Base-by-base conservation (phyloP, 805 yeast species). In the Saturnispora ahearnii region DNA sequence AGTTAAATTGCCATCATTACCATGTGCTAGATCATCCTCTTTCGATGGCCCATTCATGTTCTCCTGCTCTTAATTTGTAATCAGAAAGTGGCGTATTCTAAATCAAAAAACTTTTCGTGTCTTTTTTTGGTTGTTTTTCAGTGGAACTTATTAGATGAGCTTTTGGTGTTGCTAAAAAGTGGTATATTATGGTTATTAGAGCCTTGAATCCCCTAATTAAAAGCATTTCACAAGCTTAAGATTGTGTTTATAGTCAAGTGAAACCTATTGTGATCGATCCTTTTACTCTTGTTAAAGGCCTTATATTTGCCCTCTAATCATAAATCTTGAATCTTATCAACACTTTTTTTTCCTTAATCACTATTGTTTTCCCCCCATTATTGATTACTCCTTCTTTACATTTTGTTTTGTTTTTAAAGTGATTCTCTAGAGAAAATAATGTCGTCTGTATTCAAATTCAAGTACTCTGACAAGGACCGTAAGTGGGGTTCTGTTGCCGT, bases 31-130 rank as follows among this genome's bases (percentile, higher is more conserved):
- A 8, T 26, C 29, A 26, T 6, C 6, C 29, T 26, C 9, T 3
- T 26, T 8, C 6, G 29, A 26, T 8, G 9, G 2, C 65, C 66
- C 22, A 49, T 45, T 24, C 52, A 56, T 9, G 64, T 65, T 36
- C 55, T 62, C 6, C 50, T 51, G 3, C 62, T 49, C 1, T 64
- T 61, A n/a, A 18, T 36, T 49, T 1, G 65, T 60, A n/a, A 36
- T 36, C 40, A 4, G 18, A 18, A 18, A 10, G 18, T 36, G 40
- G 40, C 12, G 11, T 18, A 13, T 18, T 36, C 5, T 36, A 8
- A 36, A 5, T 18, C 24, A 11, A 36, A 36, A 36, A 18, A 18
- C 15, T 36, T 36, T 21, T 36, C 3, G 18, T 7, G 21, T 18
- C 24, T 18, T 36, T 36, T 36, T 36, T 36, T 36, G 40, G 10